These are phyloP conservation scores for Backusella westeae DNA, from an alignment of 192 early-diverging fungal species.

Conservation along the genomic window DNA sequence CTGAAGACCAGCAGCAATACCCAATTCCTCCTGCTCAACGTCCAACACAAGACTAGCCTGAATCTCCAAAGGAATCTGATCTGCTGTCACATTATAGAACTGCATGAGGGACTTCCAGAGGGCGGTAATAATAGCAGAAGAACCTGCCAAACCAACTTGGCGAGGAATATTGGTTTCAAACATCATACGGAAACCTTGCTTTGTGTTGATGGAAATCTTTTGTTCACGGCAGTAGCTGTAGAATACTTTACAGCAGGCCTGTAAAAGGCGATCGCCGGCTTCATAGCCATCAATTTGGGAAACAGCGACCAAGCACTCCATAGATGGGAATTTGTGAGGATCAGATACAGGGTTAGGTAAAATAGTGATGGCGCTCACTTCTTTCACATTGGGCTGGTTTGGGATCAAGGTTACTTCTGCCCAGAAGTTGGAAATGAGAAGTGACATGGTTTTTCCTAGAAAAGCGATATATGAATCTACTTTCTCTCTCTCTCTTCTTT, in stretches of 20 bases:
- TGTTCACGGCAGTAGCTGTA: slow-evolving; percentile 34
- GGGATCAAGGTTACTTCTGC: slow-evolving; percentile 51
- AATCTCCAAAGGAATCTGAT: slow-evolving; percentile 43
- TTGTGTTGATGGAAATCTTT: slow-evolving; percentile 28
- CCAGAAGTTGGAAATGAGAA: slow-evolving; percentile 61
- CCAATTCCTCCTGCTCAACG: slow-evolving; percentile 55
- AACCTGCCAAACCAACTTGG: slow-evolving; percentile 48
- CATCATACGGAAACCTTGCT: slow-evolving; percentile 48
- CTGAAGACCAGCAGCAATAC: slow-evolving; percentile 59
- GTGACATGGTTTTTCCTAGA: slow-evolving; percentile 53
- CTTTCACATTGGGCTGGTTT: slow-evolving; percentile 31
- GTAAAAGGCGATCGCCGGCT: slow-evolving; percentile 46
- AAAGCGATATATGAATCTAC: background rate
- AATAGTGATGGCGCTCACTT: slow-evolving; percentile 44
- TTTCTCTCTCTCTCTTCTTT: background rate
- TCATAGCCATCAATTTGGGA: slow-evolving; percentile 53
- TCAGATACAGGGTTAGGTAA: slow-evolving; percentile 35
- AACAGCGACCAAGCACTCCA: slow-evolving; percentile 27
- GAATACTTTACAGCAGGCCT: slow-evolving; percentile 57
- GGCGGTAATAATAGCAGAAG: slow-evolving; percentile 58
- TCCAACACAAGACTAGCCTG: slow-evolving; percentile 54
- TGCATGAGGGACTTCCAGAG: slow-evolving; percentile 47
- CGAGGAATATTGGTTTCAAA: slow-evolving; percentile 65
- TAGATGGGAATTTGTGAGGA: slow-evolving; percentile 32
- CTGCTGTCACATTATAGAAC: slow-evolving; percentile 33